Evolutionary conservation across 768 basidiomycete species (phyloP), one percentile per base, ranked within the genome.

Genomic region (Mycena pura): DNA sequence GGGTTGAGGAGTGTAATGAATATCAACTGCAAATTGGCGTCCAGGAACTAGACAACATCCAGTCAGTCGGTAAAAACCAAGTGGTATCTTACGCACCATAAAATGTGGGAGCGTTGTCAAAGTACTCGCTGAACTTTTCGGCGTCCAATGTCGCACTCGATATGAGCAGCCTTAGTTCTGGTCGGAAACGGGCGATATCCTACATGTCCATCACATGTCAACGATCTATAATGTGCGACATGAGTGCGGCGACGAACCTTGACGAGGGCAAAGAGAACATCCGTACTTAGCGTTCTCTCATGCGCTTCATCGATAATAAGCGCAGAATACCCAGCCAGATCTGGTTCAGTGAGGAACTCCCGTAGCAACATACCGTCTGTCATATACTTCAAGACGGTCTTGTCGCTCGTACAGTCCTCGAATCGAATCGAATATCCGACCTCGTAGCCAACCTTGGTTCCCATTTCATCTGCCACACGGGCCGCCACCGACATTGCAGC

Each of bases 341-440:
- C 94, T 0, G 97, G 97, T 74, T 99, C 97, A 10, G 97, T 99
- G 70, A 99, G 78, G 76, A 99, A 99, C 75, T 99, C 95, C 70
- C 97, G 86, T 43, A 99, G 78, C 25, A 99, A 82, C 97, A 99
- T 99, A 31, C 97, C 97, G 71, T 99, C 97, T 41, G 97, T 99
- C 97, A 99, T 97, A 77, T 99, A 99, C 77, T 99, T 99, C 70
- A 99, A 82, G 41, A 96, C 91, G 5, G 97, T 99, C 81, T 97
- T 98, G 82, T 99, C 95, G 79, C 94, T 97, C 19, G 97, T 99
- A 74, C 95, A 97, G 75, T 99, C 97, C 77, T 99, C 97, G 78
- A 99, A 99, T 29, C 97, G 93, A 68, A 99, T 99, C 31, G 96
- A 96, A 76, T 99, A 99, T n/a, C 97, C 97, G 48, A 99, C 97